These are phyloP conservation scores for Psidium friedrichsthalianum DNA, from an alignment of 345 rosid species.

Conservation along the genomic window DNA sequence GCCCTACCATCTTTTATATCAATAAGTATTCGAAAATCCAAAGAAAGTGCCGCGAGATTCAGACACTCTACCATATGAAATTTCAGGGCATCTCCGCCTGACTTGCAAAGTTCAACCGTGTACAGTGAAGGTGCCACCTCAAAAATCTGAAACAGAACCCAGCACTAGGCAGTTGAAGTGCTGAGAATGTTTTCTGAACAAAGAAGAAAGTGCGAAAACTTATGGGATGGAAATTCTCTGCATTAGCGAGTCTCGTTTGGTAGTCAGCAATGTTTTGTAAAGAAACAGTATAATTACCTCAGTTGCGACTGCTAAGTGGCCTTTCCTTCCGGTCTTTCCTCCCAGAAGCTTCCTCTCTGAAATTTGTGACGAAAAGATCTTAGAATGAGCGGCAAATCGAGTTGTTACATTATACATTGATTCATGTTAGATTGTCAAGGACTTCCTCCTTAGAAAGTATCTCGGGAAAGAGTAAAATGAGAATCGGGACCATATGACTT, in stretches of 20 bases:
- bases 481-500: background rate
- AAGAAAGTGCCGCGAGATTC: background rate
- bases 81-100: conserved; percentile 84
- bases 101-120: conserved; percentile 79
- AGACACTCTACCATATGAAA: conserved; percentile 54
- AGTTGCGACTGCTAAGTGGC: conserved; percentile 76
- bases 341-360: conserved; percentile 69
- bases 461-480: background rate
- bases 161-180: background rate
- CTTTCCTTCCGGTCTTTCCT: conserved; percentile 86
- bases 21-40: background rate
- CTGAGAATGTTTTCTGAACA: background rate
- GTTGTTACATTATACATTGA: background rate
- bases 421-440: background rate
- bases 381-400: background rate
- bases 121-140: conserved; percentile 87
- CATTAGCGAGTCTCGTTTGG: background rate
- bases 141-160: conserved; percentile 33
- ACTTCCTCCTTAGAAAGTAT: background rate
- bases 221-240: background rate
- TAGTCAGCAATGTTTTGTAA: background rate
- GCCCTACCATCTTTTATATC: background rate
- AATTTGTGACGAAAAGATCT: background rate
- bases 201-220: background rate
- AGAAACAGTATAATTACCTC: background rate